phyloP scores from a whole-genome alignment of 805 yeast genomes.

The Candida boidinii region DNA sequence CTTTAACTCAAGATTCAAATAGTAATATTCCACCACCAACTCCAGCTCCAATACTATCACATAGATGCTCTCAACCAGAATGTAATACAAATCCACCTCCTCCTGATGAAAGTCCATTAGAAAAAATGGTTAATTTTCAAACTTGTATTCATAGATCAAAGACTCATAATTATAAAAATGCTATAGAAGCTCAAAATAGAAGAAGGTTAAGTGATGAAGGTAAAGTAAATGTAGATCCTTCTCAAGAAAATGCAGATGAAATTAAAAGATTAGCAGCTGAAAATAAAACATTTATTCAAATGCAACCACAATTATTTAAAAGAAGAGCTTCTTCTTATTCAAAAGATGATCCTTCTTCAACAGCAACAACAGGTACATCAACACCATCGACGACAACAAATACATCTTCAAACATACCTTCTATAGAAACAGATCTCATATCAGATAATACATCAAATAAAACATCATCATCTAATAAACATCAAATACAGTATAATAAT shows the following conservation, averaged over 20 bases:
- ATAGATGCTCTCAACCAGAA: too few species aligned
- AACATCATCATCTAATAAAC: too few species aligned
- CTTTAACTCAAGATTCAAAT: neutral
- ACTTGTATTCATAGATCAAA: slow-evolving; percentile 8
- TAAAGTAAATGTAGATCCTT: neutral
- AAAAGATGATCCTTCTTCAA: neutral
- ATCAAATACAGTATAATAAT: too few species aligned
- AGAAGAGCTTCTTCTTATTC: slow-evolving; percentile 6
- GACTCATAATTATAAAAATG: slow-evolving; percentile 15
- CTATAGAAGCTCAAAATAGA: slow-evolving; percentile 12
- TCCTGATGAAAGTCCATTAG: slow-evolving; percentile 10
- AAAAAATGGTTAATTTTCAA: slow-evolving; percentile 5
- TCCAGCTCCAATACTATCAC: too few species aligned
- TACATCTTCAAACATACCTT: too few species aligned
- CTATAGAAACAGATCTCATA: too few species aligned
- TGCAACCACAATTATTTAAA: slow-evolving; percentile 15
- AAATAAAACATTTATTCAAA: slow-evolving; percentile 10
- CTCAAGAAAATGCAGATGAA: neutral
- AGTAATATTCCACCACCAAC: neutral
- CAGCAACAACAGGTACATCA: neutral
- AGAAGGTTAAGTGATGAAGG: neutral
- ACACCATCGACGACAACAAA: neutral
- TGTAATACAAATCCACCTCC: slow-evolving; percentile 16
- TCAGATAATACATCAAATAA: too few species aligned
- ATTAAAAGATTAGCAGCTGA: slow-evolving; percentile 13